A percentile compares a stretch with the other conserved stretches of the same genome.
These are phyloP conservation scores for Ogataea glucozyma DNA, from an alignment of 805 yeast genomes.

Conservation along the genomic window DNA sequence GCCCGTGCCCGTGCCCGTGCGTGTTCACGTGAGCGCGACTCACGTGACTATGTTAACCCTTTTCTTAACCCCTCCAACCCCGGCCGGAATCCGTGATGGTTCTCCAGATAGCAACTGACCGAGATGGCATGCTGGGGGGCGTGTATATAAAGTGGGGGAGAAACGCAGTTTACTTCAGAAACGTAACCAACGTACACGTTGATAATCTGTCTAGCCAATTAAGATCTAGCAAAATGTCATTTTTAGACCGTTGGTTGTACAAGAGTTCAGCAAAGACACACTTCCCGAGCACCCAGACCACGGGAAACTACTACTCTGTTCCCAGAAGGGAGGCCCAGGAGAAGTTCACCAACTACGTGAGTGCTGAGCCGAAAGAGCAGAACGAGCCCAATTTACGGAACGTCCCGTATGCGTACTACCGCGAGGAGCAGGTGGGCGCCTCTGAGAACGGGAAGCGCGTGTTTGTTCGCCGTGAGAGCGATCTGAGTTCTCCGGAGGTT, in stretches of 20 bases:
- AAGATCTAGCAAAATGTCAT: constrained; percentile 27
- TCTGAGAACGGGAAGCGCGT: constrained; percentile 6
- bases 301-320: constrained; percentile 29
- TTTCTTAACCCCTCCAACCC: not conserved
- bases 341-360: constrained; percentile 12
- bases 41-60: constrained; percentile 1
- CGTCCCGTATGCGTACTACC: constrained; percentile 33
- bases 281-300: constrained; percentile 23
- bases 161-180: too few relatives aligned
- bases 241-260: constrained; percentile 38
- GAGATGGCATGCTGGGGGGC: not conserved
- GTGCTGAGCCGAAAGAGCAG: constrained; percentile 9
- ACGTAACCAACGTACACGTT: too few relatives aligned
- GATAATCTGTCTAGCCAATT: not conserved
- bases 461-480: constrained; percentile 1
- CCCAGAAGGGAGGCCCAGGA: constrained; percentile 16
- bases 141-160: constrained; percentile 3
- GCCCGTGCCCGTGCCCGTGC: not conserved
- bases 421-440: constrained; percentile 9
- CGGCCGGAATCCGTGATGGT: not conserved
- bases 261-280: constrained; percentile 20
- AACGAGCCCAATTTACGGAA: constrained; percentile 33
- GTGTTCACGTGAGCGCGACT: constrained; percentile 1
- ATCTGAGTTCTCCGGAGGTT: not conserved
- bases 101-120: constrained; percentile 8